Evolutionary conservation across 192 early-diverging fungal species (phyloP).

Genomic region (Backusella australiensis): DNA sequence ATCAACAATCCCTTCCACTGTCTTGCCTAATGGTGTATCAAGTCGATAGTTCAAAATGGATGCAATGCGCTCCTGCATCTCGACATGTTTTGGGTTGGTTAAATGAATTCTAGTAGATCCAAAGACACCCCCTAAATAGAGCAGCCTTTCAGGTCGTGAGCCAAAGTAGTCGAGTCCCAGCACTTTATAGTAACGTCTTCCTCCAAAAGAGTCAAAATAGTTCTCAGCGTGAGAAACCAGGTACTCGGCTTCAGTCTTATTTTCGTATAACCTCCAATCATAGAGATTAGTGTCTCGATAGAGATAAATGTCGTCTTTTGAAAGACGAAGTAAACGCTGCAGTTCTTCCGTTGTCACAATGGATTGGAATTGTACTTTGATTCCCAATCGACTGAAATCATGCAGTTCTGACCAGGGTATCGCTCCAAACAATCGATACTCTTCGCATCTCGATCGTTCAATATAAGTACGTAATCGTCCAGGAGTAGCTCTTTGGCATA

Average conservation of each 20-base stretch:
- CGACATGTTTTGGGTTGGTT: constrained; percentile 29
- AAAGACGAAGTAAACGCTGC: neutral
- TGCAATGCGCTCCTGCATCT: constrained; percentile 33
- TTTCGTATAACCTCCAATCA: constrained; percentile 50
- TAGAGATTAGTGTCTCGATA: constrained; percentile 41
- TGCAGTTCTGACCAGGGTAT: constrained; percentile 22
- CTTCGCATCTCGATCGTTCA: constrained; percentile 22
- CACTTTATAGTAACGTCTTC: neutral
- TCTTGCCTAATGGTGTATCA: constrained; percentile 36
- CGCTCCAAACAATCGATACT: constrained; percentile 12
- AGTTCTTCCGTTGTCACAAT: neutral
- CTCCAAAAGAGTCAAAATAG: constrained; percentile 20
- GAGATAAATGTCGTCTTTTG: constrained; percentile 34
- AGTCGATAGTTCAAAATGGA: constrained; percentile 39
- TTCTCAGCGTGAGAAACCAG: neutral
- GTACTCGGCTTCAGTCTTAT: constrained; percentile 14
- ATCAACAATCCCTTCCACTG: constrained; percentile 40
- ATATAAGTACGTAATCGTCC: constrained; percentile 18
- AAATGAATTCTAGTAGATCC: constrained; percentile 37
- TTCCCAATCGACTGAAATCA: constrained; percentile 11
- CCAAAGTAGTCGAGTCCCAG: constrained; percentile 20
- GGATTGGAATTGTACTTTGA: constrained; percentile 9
- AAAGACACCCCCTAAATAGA: constrained; percentile 51
- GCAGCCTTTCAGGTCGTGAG: constrained; percentile 27
- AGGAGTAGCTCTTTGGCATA: constrained; percentile 3